Conservation (phyloP, 441 rosid genomes). For the Adansonia madagascariensis region DNA sequence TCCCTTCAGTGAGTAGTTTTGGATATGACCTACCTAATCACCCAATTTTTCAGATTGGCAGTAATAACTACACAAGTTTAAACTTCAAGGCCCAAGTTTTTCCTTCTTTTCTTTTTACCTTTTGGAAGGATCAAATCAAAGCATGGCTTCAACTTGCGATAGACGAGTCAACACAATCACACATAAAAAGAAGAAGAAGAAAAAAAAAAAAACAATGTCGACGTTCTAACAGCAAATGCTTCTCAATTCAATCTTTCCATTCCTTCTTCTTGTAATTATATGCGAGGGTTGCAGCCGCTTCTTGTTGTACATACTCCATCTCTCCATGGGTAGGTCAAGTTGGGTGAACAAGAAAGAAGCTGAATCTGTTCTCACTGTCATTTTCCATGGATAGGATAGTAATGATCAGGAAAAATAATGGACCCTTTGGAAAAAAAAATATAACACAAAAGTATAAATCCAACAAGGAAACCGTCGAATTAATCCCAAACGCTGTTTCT, state of each 20-base stretch:
- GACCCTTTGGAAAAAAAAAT: slow-evolving; percentile 20
- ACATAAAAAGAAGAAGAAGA: not conserved
- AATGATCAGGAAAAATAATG: slow-evolving; percentile 22
- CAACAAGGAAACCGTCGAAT: slow-evolving; percentile 33
- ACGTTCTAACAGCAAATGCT: not conserved
- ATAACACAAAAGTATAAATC: slow-evolving; percentile 30
- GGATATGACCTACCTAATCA: slow-evolving; percentile 26
- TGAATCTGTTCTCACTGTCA: slow-evolving; percentile 38
- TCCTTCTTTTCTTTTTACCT: not conserved
- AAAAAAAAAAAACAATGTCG: not conserved
- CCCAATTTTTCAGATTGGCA: slow-evolving; percentile 8
- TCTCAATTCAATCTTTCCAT: not conserved
- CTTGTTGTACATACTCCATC: slow-evolving; percentile 29
- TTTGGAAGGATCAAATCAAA: too few relatives aligned
- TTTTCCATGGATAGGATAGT: slow-evolving; percentile 25
- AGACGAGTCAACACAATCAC: not conserved
- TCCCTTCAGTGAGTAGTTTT: not conserved
- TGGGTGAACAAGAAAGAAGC: slow-evolving; percentile 28
- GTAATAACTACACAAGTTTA: not conserved
- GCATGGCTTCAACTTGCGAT: not conserved
- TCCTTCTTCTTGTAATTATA: slow-evolving; percentile 20
- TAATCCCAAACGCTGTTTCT: slow-evolving; percentile 19
- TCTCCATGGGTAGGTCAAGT: slow-evolving; percentile 29
- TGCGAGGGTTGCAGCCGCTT: slow-evolving; percentile 16
- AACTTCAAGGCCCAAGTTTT: not conserved